A percentile compares a stretch with the other conserved stretches of the same genome.
phyloP scores from a whole-genome alignment of 495 filamentous ascomycete genomes.

The Hypoxylon subgilvum region DNA sequence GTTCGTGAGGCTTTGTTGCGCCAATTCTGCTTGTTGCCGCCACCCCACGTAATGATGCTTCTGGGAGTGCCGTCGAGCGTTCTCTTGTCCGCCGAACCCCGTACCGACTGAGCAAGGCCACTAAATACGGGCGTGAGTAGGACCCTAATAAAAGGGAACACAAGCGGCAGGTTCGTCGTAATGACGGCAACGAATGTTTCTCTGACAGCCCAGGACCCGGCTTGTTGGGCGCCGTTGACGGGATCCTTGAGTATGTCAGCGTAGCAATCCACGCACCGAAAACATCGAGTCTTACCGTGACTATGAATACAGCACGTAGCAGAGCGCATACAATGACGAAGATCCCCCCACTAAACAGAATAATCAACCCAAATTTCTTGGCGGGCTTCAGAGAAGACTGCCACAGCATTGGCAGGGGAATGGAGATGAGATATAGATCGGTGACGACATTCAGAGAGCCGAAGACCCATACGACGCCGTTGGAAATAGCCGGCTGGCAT shows the following conservation, averaged over 20 bases:
- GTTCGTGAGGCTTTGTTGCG: neutral
- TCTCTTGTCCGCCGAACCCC: neutral
- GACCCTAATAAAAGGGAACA: conserved; percentile 53
- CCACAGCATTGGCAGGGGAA: conserved; percentile 65
- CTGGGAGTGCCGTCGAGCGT: neutral
- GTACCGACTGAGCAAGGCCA: conserved; percentile 25
- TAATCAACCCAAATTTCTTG: conserved; percentile 55
- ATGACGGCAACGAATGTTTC: conserved; percentile 62
- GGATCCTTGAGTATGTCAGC: conserved; percentile 44
- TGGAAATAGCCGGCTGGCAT: conserved; percentile 60
- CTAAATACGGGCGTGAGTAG: conserved; percentile 47
- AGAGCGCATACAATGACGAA: conserved; percentile 59
- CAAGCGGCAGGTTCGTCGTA: conserved; percentile 60
- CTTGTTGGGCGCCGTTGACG: conserved; percentile 53
- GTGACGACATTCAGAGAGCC: conserved; percentile 56
- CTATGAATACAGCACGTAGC: conserved; percentile 56
- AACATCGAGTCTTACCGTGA: conserved; percentile 45
- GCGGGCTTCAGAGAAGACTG: conserved; percentile 47
- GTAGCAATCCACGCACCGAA: neutral
- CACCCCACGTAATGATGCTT: conserved; percentile 1
- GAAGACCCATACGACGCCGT: conserved; percentile 53
- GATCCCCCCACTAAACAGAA: conserved; percentile 58
- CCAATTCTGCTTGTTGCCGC: neutral
- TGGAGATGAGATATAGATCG: conserved; percentile 58
- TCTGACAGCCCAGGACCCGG: conserved; percentile 57